These are phyloP conservation scores for Aquilaria yunnanensis DNA, from an alignment of 345 rosid genomes.

Conservation along the genomic window DNA sequence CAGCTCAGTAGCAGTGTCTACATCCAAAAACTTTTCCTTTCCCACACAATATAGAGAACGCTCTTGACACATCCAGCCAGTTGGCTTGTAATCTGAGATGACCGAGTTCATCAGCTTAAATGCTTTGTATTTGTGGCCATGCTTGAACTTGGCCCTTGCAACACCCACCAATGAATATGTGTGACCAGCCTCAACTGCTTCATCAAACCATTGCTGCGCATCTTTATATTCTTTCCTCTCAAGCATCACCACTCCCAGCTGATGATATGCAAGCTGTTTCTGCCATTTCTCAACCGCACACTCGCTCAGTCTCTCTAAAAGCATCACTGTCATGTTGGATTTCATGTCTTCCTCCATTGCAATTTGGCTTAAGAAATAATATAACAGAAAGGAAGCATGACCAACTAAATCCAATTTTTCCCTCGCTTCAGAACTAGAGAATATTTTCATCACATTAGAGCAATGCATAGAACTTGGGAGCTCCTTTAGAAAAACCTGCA, in stretches of 20 bases:
- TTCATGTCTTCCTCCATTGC: slow-evolving; percentile 80
- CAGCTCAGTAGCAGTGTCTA: slow-evolving; percentile 59
- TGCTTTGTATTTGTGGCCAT: slow-evolving; percentile 84
- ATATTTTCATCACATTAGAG: slow-evolving; percentile 50
- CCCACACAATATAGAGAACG: slow-evolving; percentile 76
- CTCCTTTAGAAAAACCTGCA: slow-evolving; percentile 79
- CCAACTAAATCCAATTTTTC: slow-evolving; percentile 58
- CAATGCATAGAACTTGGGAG: slow-evolving; percentile 63
- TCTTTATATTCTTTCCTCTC: slow-evolving; percentile 88
- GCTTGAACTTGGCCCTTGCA: slow-evolving; percentile 87
- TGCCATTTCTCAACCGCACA: slow-evolving; percentile 71
- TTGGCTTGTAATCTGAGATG: slow-evolving; percentile 47
- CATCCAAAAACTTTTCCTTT: slow-evolving; percentile 65
- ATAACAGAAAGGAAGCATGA: slow-evolving; percentile 72
- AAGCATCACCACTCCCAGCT: slow-evolving; percentile 81
- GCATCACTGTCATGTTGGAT: slow-evolving; percentile 85
- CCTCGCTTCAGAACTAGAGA: slow-evolving; percentile 60
- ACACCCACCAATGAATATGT: slow-evolving; percentile 61
- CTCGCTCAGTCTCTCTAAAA: slow-evolving; percentile 71
- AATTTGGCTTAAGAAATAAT: slow-evolving; percentile 74
- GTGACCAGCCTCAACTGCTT: slow-evolving; percentile 68
- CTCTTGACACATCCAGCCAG: slow-evolving; percentile 94
- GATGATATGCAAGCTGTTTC: slow-evolving; percentile 80
- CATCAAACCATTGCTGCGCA: slow-evolving; percentile 76
- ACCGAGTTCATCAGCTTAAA: slow-evolving; percentile 73